Conservation (phyloP, 2,329 filamentous ascomycete species). For the Diaporthe aspalathi region DNA sequence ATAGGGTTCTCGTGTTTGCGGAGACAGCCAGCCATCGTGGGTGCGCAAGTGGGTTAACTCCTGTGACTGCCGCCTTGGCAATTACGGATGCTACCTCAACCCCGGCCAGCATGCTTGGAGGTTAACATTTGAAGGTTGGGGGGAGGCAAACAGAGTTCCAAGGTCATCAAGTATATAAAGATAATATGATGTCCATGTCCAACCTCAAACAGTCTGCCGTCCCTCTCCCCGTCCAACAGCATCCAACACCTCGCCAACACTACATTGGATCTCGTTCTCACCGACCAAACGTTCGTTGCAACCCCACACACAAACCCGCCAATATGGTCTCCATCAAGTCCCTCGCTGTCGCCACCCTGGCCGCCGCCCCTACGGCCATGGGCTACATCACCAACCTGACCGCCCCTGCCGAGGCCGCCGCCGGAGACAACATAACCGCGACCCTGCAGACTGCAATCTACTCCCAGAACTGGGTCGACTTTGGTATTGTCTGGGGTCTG, state of each 20-base stretch:
- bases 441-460: constrained; percentile 47
- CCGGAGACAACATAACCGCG: constrained; percentile 44
- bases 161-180: background rate
- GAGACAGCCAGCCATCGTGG: background rate
- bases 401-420: constrained; percentile 42
- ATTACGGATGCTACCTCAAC: constrained; percentile 9
- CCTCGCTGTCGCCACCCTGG: constrained; percentile 42
- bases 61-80: constrained; percentile 25
- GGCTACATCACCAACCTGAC: constrained; percentile 44
- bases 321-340: constrained; percentile 37
- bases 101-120: background rate
- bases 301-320: constrained; percentile 1
- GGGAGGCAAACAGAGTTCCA: no score
- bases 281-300: constrained; percentile 9
- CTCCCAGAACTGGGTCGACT: constrained; percentile 51
- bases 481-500: constrained; percentile 48
- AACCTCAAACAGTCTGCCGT: background rate
- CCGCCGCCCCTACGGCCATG: constrained; percentile 42
- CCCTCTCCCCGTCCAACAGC: constrained; percentile 11
- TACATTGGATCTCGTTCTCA: background rate
- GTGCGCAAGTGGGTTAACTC: background rate
- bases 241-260: constrained; percentile 13
- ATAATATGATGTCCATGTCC: background rate
- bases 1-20: constrained; percentile 10
- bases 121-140: no score